phyloP scores from a whole-genome alignment of 305 asterid species.

The Solanum aculeatissimum region DNA sequence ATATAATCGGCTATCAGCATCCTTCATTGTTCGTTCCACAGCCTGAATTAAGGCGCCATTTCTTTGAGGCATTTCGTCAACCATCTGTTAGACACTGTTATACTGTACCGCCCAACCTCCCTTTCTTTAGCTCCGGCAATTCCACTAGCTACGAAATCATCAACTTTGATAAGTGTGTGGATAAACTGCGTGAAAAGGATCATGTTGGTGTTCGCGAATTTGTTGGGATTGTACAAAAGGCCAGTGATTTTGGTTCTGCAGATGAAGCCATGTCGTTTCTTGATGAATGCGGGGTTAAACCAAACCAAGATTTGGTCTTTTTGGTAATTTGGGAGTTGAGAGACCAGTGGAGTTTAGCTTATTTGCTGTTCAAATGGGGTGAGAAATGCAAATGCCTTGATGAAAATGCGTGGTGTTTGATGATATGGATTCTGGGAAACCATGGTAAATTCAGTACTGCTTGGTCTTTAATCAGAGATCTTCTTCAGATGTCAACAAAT shows the following conservation, averaged over 20 bases:
- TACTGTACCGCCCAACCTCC: neutral
- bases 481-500: constrained; percentile 35
- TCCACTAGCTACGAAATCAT: constrained; percentile 12
- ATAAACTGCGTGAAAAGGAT: constrained; percentile 7
- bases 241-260: constrained; percentile 46
- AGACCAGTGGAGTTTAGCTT: constrained; percentile 77
- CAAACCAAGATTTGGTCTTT: constrained; percentile 39
- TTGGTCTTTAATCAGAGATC: constrained; percentile 69
- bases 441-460: constrained; percentile 79
- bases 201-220: constrained; percentile 23
- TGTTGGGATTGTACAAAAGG: constrained; percentile 32
- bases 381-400: constrained; percentile 49
- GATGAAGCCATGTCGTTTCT: constrained; percentile 72
- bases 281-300: constrained; percentile 38
- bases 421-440: constrained; percentile 81
- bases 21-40: neutral
- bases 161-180: constrained; percentile 14
- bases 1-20: constrained; percentile 10
- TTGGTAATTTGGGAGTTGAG: constrained; percentile 57
- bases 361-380: constrained; percentile 81
- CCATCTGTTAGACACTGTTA: constrained; percentile 13
- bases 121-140: constrained; percentile 4
- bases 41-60: neutral
- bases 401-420: constrained; percentile 56
- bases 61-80: constrained; percentile 56